Base-by-base conservation (phyloP, 345 rosid genomes). In the Garcia nutans region DNA sequence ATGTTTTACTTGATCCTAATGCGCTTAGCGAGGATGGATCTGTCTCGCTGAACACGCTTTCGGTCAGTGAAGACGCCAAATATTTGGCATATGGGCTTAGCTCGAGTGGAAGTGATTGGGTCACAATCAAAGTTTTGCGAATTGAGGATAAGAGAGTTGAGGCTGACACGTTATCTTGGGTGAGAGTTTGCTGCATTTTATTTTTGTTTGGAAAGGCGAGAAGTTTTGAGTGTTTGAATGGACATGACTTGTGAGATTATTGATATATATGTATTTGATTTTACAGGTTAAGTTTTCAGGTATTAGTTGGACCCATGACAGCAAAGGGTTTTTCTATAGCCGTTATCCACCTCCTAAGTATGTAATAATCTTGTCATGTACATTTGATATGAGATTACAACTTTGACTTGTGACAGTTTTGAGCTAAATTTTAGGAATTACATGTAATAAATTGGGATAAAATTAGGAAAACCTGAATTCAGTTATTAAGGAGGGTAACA, bases 81-180 rank as follows among this genome's bases (percentile, higher is more conserved):
- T 89, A 87, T 81, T 68, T 93, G 84, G 94, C 97, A 1, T 91
- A 91, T 71, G 98, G 91, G 41, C 86, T 93, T 70, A 86, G 98
- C 83, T 74, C 92, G 0, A 96, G 97, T 68, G 98, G 98, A 60
- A 96, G 99, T 79, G 99, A 93, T 72, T 96, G 99, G 98, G 89
- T 87, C n/a, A 93, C 90, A 0, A 84, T 96, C 54, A 89, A 91
- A 71, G 88, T 92, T 59, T 87, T 89, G 97, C 83, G 78, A 17
- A 61, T 92, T 68, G 86, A 79, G 71, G 92, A 92, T 68, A 90
- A 84, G 85, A 84, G 54, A 82, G 92, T 82, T 22, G 93, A 91
- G 77, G 78, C 88, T 26, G 98, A 93, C 78, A 84, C 88, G 56
- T 76, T 96, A 81, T 84, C 89, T 72, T 93, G 98, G 99, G 98